phyloP scores from a whole-genome alignment of 148 eudicot species.

The Cornus controversa region DNA sequence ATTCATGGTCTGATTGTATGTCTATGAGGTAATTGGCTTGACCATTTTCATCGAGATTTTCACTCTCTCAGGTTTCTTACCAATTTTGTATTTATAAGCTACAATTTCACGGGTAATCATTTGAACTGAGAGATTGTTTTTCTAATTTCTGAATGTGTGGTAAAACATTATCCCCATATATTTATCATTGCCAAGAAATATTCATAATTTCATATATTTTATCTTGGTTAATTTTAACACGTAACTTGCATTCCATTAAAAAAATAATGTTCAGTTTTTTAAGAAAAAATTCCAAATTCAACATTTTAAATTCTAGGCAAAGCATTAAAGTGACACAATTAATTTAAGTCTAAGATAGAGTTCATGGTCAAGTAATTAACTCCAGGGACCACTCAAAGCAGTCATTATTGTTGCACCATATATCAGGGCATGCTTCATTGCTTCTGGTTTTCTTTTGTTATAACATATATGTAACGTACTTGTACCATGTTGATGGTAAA shows the following conservation, averaged over 20 bases:
- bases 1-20: neutral
- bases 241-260: too few relatives aligned
- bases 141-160: neutral
- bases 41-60: neutral
- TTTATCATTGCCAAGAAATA: neutral
- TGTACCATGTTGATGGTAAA: too few relatives aligned
- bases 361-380: too few relatives aligned
- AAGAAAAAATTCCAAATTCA: too few relatives aligned
- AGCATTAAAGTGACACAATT: neutral
- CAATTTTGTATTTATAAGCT: neutral
- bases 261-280: too few relatives aligned
- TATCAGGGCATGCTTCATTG: neutral
- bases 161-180: too few relatives aligned
- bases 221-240: too few relatives aligned
- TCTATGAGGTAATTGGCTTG: neutral
- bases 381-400: too few relatives aligned
- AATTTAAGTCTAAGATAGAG: too few relatives aligned
- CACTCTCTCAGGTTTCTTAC: neutral
- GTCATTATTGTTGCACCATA: neutral
- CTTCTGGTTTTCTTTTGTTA: neutral
- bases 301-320: too few relatives aligned
- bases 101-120: neutral
- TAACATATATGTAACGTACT: too few relatives aligned
- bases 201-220: too few relatives aligned
- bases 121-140: neutral